A percentile compares a stretch with the other conserved stretches of the same genome.
Evolutionary conservation across 441 rosid species (phyloP).

Genomic region (Erodium moschatum): DNA sequence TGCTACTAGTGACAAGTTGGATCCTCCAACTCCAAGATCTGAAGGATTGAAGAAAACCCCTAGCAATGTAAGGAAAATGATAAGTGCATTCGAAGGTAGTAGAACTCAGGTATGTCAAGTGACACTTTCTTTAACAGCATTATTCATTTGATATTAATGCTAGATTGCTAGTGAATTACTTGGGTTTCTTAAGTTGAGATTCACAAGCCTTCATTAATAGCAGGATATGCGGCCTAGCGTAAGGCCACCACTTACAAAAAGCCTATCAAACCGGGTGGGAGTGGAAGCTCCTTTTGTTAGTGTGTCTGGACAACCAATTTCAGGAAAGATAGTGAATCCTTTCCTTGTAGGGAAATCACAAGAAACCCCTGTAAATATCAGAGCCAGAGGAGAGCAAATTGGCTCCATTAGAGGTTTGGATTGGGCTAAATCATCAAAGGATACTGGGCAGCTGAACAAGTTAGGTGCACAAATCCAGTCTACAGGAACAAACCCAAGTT

Average conservation of each 20-base stretch:
- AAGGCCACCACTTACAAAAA: conserved; percentile 29
- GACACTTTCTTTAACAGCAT: neutral
- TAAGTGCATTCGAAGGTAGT: conserved; percentile 59
- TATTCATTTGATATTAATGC: too few relatives aligned
- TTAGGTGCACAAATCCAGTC: conserved; percentile 11
- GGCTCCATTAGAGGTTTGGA: too few relatives aligned
- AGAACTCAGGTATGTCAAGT: conserved; percentile 44
- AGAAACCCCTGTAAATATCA: neutral
- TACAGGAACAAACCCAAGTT: conserved; percentile 19
- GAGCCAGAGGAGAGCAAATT: too few relatives aligned
- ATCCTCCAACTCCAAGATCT: neutral
- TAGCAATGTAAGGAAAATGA: conserved; percentile 65
- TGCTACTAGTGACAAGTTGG: neutral
- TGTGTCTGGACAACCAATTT: neutral
- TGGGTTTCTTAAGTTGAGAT: neutral
- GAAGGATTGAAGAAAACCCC: conserved; percentile 31
- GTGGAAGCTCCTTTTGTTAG: conserved; percentile 23
- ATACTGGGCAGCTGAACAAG: conserved; percentile 6
- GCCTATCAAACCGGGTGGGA: conserved; percentile 24
- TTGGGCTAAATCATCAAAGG: too few relatives aligned
- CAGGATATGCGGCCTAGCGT: conserved; percentile 37
- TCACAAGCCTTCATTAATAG: conserved; percentile 6
- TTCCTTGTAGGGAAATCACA: conserved; percentile 14
- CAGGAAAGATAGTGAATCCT: conserved; percentile 15
- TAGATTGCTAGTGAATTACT: conserved; percentile 7